Evolutionary conservation across 345 rosid species (phyloP), one percentile per base, ranked within the genome.

Genomic region (Schrenkiella parvula): DNA sequence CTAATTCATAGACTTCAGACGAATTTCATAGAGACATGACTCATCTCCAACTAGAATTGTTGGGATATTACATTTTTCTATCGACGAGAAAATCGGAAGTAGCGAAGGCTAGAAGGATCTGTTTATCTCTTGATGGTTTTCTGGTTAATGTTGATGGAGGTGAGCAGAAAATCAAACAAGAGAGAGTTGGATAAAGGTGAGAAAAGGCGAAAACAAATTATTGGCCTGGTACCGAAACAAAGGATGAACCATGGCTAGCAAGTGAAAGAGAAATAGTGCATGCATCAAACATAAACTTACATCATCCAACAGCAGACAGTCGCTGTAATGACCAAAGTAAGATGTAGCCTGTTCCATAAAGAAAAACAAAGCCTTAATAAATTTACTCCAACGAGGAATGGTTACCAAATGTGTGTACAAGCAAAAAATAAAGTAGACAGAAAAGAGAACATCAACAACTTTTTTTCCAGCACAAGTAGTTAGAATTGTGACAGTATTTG

Each of bases 241-340:
- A 71, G 44, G 53, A 62, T 14, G 59, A 64, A 64, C 34, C 51
- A 46, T 54, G 43, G 18, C 1, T 21, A 53, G 42, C 14, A 39
- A 50, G 8, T n/a, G 41, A 46, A 32, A 8, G 18, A 7, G 57
- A 53, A 1, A 23, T 9, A 56, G 46, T 51, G 37, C 18, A 56
- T 56, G 68, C 18, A 56, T 18, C 11, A 38, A 23, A 58, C 18
- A 74, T 52, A 28, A 75, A 88, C 93, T 84, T 84, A 93, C 98
- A 93, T 93, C 96, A 93, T 80, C 98, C 97, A 88, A 66, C 98
- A 93, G 77, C 96, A 89, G 50, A 89, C 88, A 56, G 95, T 88
- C 22, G 97, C 96, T 6, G 98, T 91, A 37, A 89, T 77, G 68
- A 93, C 89, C 95, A 93, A 80, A 28, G 98, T 93, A 42, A 91